Percentiles rank a stretch among this genome's conserved stretches.
Conservation (phyloP, 148 eudicot species). For the Beta vulgaris region DNA sequence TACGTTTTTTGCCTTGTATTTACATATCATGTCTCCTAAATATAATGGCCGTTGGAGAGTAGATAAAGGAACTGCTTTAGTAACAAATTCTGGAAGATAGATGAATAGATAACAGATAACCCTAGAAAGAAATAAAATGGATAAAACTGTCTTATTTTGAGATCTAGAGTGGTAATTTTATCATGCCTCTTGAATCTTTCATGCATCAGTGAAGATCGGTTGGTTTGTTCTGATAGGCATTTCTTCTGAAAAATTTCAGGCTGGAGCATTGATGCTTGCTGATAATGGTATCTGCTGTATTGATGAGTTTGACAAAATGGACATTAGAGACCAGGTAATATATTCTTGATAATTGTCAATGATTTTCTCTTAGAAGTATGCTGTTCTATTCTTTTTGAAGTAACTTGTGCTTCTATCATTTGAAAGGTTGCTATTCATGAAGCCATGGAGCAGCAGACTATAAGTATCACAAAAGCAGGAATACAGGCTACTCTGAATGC, state of each 20-base stretch:
- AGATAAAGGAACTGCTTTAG: not conserved
- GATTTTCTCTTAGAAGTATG: not conserved
- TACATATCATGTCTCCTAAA: not conserved
- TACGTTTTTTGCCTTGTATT: not conserved
- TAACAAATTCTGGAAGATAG: not conserved
- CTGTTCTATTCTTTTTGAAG: not conserved
- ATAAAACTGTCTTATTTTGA: not conserved
- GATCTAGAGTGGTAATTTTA: not conserved
- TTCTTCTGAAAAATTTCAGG: slow-evolving; percentile 43
- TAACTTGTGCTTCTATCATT: slow-evolving; percentile 18
- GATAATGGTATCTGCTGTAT: slow-evolving; percentile 97
- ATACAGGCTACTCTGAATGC: slow-evolving; percentile 98
- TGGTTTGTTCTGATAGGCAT: slow-evolving; percentile 24
- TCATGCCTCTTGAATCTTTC: not conserved
- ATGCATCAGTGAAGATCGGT: not conserved
- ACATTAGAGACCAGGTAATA: slow-evolving; percentile 85
- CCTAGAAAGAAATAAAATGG: not conserved
- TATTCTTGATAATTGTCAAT: not conserved
- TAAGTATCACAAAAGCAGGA: slow-evolving; percentile 98
- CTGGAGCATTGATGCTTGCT: slow-evolving; percentile 99
- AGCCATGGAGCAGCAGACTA: slow-evolving; percentile 99
- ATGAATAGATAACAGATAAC: not conserved
- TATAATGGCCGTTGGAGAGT: not conserved
- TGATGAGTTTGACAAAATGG: slow-evolving; percentile 99
- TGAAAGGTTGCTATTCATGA: slow-evolving; percentile 96